phyloP scores from a whole-genome alignment of 768 basidiomycete species.

The Cantharellus anzutake region DNA sequence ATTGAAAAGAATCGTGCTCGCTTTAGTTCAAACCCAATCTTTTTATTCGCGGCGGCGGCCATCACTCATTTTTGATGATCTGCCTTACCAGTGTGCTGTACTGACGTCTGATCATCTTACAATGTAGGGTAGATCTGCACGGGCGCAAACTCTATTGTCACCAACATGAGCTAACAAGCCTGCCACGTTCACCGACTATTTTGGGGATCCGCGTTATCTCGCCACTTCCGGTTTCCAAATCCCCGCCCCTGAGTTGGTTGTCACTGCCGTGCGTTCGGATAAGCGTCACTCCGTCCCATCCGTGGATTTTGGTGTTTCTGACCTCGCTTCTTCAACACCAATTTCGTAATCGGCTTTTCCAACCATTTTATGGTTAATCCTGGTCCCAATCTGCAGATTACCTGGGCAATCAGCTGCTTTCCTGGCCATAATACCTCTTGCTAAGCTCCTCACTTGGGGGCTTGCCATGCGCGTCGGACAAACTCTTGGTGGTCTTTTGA shows the following conservation, averaged over 20 bases:
- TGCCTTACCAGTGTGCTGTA: not conserved
- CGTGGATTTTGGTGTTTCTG: no score
- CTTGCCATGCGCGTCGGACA: slow-evolving; percentile 65
- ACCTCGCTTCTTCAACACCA: not conserved
- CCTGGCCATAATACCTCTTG: slow-evolving; percentile 66
- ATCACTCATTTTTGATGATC: no score
- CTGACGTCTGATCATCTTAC: not conserved
- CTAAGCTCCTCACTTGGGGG: slow-evolving; percentile 53
- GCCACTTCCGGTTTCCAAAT: no score
- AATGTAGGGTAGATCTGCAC: slow-evolving; percentile 21
- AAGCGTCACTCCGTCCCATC: no score
- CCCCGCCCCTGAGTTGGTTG: no score
- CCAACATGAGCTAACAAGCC: no score
- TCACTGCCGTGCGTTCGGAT: no score
- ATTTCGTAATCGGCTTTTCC: not conserved
- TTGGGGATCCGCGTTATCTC: no score
- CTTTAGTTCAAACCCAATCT: not conserved
- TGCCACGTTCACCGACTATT: no score
- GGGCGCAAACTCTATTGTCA: no score
- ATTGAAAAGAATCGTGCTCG: slow-evolving; percentile 26
- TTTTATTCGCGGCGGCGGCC: not conserved
- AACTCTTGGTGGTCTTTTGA: slow-evolving; percentile 65
- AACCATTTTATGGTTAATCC: not conserved
- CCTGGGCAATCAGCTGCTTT: slow-evolving; percentile 36
- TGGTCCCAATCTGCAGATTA: no score